Conservation (phyloP, 2,329 filamentous ascomycete genomes). For the Neoascochyta sp. region DNA sequence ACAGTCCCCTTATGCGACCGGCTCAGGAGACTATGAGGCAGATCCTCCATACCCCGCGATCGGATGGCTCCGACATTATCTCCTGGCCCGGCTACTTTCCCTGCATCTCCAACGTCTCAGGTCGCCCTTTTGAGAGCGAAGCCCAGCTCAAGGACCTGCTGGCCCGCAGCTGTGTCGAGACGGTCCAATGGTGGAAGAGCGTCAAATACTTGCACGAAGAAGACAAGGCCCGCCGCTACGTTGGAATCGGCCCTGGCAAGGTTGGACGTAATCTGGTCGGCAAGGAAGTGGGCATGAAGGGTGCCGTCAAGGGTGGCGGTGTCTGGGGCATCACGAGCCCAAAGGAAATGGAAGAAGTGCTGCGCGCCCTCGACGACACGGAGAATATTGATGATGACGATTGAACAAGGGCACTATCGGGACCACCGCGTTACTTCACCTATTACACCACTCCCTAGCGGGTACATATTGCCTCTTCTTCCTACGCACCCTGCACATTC, state of each 20-base stretch:
- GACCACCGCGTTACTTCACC: too few species aligned
- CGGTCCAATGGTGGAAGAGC: conserved; percentile 90
- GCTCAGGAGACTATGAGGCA: conserved; percentile 70
- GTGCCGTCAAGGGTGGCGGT: conserved; percentile 78
- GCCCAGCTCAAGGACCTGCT: conserved; percentile 75
- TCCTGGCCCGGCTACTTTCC: conserved; percentile 71
- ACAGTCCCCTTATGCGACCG: conserved; percentile 86
- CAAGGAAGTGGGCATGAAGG: conserved; percentile 89
- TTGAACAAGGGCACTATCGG: too few species aligned
- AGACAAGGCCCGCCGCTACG: conserved; percentile 75
- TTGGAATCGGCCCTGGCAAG: conserved; percentile 90
- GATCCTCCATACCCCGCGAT: conserved; percentile 59
- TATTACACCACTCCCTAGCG: too few species aligned
- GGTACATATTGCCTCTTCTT: too few species aligned
- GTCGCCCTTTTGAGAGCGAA: conserved; percentile 68
- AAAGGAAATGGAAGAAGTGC: conserved; percentile 48
- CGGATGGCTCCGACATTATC: conserved; percentile 61
- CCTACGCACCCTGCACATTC: conserved; percentile 28
- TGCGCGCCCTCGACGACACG: conserved; percentile 47
- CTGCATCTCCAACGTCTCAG: conserved; percentile 83
- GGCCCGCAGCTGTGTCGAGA: conserved; percentile 81
- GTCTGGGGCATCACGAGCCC: conserved; percentile 90
- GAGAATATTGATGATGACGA: conserved; percentile 41
- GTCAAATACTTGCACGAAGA: conserved; percentile 86
- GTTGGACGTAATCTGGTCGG: conserved; percentile 90